Percentiles rank a stretch among this genome's conserved stretches.
Evolutionary conservation across 192 early-diverging fungal genomes (phyloP).

Genomic region (Chytriomyces hyalinus): DNA sequence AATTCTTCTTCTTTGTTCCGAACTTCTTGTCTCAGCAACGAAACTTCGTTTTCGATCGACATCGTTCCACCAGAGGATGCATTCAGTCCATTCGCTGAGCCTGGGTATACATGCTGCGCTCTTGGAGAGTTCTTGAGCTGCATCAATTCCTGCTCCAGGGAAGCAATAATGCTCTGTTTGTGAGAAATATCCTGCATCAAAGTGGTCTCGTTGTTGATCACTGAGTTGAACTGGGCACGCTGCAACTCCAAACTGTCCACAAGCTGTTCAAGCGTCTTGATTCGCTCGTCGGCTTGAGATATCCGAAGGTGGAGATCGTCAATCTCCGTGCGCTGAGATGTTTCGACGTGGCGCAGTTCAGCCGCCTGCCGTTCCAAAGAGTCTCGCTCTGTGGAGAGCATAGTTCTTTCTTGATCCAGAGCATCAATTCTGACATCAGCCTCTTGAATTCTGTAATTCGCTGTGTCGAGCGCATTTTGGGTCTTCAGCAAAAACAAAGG

Average conservation of each 20-base stretch:
- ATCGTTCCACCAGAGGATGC: background rate
- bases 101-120: background rate
- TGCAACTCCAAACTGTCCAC: conserved; percentile 33
- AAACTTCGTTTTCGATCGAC: conserved; percentile 6
- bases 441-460: conserved; percentile 12
- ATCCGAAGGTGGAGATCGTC: conserved; percentile 17
- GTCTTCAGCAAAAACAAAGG: background rate
- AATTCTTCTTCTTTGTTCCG: conserved; percentile 35
- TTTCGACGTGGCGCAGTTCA: conserved; percentile 16
- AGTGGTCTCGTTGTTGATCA: conserved; percentile 31
- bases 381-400: conserved; percentile 10
- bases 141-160: conserved; percentile 17
- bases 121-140: conserved; percentile 11
- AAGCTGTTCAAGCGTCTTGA: conserved; percentile 29
- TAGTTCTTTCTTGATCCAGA: conserved; percentile 21
- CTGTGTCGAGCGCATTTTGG: conserved; percentile 1
- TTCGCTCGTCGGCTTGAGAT: conserved; percentile 20
- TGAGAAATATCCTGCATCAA: conserved; percentile 25
- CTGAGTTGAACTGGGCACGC: conserved; percentile 28
- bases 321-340: conserved; percentile 15
- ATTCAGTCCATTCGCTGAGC: background rate
- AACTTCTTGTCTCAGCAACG: conserved; percentile 28
- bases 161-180: conserved; percentile 26
- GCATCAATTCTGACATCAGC: conserved; percentile 28
- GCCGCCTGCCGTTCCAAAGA: conserved; percentile 18